phyloP scores from a whole-genome alignment of 2,329 filamentous ascomycete genomes.

The Teratosphaeria pseudoeucalypti region DNA sequence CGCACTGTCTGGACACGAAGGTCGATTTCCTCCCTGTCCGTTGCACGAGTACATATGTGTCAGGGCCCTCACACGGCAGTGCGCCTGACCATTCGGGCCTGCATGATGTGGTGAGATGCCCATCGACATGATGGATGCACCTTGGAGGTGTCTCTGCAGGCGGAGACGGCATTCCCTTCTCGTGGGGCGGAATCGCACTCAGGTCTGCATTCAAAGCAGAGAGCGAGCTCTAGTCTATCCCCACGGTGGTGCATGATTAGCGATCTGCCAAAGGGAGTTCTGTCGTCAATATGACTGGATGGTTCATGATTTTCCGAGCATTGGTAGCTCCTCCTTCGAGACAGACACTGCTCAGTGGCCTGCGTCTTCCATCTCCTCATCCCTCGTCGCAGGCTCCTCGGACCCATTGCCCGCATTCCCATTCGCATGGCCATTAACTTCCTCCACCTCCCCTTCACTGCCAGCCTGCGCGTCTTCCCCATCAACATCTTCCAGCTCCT shows the following conservation, averaged over 20 bases:
- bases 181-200: no score
- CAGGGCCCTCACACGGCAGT: no score
- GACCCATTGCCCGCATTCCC: constrained; percentile 6
- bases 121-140: no score
- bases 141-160: no score
- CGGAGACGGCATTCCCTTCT: no score
- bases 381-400: constrained; percentile 4
- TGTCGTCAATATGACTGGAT: neutral
- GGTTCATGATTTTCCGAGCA: neutral
- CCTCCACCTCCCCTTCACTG: constrained; percentile 2
- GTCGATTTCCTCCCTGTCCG: no score
- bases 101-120: no score
- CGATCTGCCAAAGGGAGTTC: neutral
- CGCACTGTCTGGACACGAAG: no score
- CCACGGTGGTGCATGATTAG: neutral
- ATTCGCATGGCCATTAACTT: constrained; percentile 10
- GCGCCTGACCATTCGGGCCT: no score
- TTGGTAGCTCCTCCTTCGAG: neutral
- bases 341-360: constrained; percentile 12
- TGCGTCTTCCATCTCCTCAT: constrained; percentile 12
- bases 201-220: neutral
- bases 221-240: neutral
- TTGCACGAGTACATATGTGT: no score
- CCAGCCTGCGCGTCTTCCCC: constrained; percentile 43
- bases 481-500: constrained; percentile 60